Evolutionary conservation across 73 alveolate species (phyloP), one percentile per base, ranked within the genome.

Genomic region (Symbiodinium natans): DNA sequence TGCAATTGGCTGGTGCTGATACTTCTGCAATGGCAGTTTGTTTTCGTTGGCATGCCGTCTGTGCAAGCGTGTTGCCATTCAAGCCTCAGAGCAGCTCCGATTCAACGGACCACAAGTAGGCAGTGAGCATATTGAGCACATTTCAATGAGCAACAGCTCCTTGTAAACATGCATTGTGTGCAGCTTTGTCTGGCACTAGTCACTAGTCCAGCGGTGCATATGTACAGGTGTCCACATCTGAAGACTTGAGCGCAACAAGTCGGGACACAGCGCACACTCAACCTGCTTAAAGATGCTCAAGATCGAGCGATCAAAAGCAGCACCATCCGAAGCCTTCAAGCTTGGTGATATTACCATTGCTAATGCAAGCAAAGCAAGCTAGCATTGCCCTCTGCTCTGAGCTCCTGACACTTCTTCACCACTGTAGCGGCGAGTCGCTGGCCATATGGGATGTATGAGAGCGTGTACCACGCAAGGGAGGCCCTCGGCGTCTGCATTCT

Each of bases 401-500:
- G 97, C 27, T 15, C n/a, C 25, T 10, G 39, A 42, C 97, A 90
- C 88, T 90, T 90, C 83, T 68, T 42, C 27, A 90, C 80, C 29
- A 90, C 59, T 29, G 89, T 68, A 77, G 89, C 40, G 9, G 80
- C 97, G 77, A 90, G 77, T 80, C 52, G 77, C 42, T 90, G 97
- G 48, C 97, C 97, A 46, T 90, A 90, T 19, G 97, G 97, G 88
- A 90, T 90, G 97, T 90, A 90, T 10, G 97, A 90, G 48, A 90
- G 89, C 34, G 97, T 90, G 89, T 90, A 90, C 97, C 97, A 90
- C 40, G 80, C 97, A 52, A 90, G 80, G 39, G 97, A 90, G 52
- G 80, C 48, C 97, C 97, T 90, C 23, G 48, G 87, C 39, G 27
- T 74, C 38, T 15, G 23, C n/a, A 52, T 4, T 29, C 23, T 4